These are phyloP conservation scores for Starmerella sirachaensis DNA, from an alignment of 805 yeast species.

Conservation along the genomic window DNA sequence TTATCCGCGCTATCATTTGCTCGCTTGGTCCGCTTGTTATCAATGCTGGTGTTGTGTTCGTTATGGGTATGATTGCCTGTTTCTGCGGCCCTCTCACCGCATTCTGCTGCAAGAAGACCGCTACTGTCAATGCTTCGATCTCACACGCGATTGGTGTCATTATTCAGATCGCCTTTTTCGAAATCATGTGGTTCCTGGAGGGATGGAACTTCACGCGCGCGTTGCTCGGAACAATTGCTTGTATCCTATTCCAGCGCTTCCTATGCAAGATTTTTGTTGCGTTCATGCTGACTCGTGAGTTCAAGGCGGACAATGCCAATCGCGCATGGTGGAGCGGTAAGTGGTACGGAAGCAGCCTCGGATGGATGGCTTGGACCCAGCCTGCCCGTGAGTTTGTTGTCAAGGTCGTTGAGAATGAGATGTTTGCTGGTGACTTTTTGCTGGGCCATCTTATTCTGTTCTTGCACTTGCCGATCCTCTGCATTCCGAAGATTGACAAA, in stretches of 20 bases:
- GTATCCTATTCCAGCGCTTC: constrained; percentile 77
- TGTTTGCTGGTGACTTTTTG: constrained; percentile 92
- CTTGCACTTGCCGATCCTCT: constrained; percentile 76
- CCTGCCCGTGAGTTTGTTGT: constrained; percentile 93
- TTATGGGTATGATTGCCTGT: constrained; percentile 75
- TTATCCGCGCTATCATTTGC: constrained; percentile 47
- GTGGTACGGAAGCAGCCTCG: constrained; percentile 93
- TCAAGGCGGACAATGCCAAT: constrained; percentile 88
- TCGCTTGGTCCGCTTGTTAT: constrained; percentile 82
- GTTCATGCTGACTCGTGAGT: constrained; percentile 78
- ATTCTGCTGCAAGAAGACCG: constrained; percentile 92
- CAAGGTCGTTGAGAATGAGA: constrained; percentile 84
- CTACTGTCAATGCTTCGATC: constrained; percentile 87
- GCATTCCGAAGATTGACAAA: constrained; percentile 80
- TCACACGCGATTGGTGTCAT: constrained; percentile 94
- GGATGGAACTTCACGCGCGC: constrained; percentile 81
- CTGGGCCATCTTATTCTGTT: constrained; percentile 83
- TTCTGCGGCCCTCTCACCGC: constrained; percentile 96
- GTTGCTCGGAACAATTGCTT: constrained; percentile 73
- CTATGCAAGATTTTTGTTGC: constrained; percentile 75
- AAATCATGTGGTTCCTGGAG: constrained; percentile 94
- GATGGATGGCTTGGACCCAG: constrained; percentile 88
- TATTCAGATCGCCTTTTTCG: constrained; percentile 74
- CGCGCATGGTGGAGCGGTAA: constrained; percentile 99
- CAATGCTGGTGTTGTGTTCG: constrained; percentile 71